Evolutionary conservation across 768 basidiomycete genomes (phyloP), one percentile per base, ranked within the genome.

Genomic region (Lentinula sp.): DNA sequence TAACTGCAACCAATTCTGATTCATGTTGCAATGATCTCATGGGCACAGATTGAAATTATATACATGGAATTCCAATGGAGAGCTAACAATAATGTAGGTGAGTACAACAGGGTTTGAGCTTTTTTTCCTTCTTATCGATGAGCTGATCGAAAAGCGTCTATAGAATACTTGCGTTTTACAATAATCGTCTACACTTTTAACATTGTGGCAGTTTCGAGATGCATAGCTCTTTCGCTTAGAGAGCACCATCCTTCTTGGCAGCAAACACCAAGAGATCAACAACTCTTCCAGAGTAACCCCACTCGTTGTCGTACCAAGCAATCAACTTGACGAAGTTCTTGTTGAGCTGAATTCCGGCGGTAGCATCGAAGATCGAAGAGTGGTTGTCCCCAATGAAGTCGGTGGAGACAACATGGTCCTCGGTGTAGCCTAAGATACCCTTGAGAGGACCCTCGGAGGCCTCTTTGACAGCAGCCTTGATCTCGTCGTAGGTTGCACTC

Each of bases 241-340:
- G 16, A 9, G 54, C 63, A 54, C 73, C 73, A 67, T 97, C 95
- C 75, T 85, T 82, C 78, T 83, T 81, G 63, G 95, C 92, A 63
- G 85, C 87, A 77, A 74, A 93, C 65, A 85, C 78, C 72, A 98
- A 77, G 60, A 98, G 83, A 74, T 98, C 96, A 77, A 88, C 87
- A 58, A 96, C 95, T 72, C 95, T 88, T 73, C 79, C 85, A 50
- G 93, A 95, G 87, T 97, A 98, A 18, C 93, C 89, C 88, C 88
- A 93, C 77, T 94, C 91, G 76, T 93, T 94, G 77, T 93, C 91
- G 81, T 93, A 95, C 94, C 95, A 97, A 46, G 91, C 73, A 72
- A 98, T 88, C 69, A 97, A 85, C 85, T 98, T 98, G 81, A 98
- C 91, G 69, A 98, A 98, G 78, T 88, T 88, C 64, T 78, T 69